Conservation (phyloP, 768 basidiomycete species). For the Cystobasidium tubakii region DNA sequence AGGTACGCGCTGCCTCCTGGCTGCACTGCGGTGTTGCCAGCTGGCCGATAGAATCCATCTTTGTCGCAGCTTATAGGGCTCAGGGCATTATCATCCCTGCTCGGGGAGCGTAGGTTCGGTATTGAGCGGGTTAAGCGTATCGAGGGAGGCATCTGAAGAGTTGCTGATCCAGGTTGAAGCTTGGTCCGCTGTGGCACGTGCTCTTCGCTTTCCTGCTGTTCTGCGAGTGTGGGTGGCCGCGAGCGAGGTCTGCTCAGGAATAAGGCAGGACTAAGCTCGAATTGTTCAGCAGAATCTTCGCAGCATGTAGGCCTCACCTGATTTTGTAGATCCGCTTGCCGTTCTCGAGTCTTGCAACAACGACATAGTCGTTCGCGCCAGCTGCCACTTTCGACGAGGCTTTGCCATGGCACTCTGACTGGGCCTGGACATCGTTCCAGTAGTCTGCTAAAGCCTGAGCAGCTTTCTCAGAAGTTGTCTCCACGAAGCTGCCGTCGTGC, state of each 20-base stretch:
- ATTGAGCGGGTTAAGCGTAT: slow-evolving; percentile 38
- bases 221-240: slow-evolving; percentile 10
- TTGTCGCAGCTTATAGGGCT: not conserved
- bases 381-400: slow-evolving; percentile 3
- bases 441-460: slow-evolving; percentile 38
- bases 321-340: slow-evolving; percentile 43
- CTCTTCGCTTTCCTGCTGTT: not conserved
- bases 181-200: not conserved
- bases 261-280: no score
- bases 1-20: not conserved
- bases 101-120: slow-evolving; percentile 25
- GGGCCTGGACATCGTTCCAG: slow-evolving; percentile 23
- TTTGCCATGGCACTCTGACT: not conserved
- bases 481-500: slow-evolving; percentile 42
- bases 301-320: slow-evolving; percentile 31
- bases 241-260: slow-evolving; percentile 7
- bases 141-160: not conserved
- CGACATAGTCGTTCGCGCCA: slow-evolving; percentile 27
- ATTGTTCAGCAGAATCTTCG: no score
- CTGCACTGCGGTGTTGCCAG: not conserved
- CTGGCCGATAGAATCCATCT: slow-evolving; percentile 5
- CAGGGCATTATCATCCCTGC: not conserved
- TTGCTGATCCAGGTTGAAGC: not conserved
- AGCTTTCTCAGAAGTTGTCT: slow-evolving; percentile 41
- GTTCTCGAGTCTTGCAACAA: slow-evolving; percentile 26